Conservation (phyloP, 2,329 filamentous ascomycete species). For the Trichophyton benhamiae region DNA sequence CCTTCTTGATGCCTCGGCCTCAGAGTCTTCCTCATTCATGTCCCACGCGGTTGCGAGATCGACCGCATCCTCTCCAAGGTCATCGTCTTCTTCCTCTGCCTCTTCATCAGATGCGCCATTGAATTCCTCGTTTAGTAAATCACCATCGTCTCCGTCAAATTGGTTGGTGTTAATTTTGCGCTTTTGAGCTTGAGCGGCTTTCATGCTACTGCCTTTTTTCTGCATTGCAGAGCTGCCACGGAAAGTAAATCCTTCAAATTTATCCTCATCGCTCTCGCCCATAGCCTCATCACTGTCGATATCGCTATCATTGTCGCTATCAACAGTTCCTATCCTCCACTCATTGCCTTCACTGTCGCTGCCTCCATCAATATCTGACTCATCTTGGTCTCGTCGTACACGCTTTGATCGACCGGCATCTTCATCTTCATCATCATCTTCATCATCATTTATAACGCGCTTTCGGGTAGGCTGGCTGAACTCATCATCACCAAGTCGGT, state of each 20-base stretch:
- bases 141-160: conserved; percentile 28
- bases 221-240: conserved; percentile 42
- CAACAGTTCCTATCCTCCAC: conserved; percentile 64
- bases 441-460: conserved; percentile 19
- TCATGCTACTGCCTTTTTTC: conserved; percentile 22
- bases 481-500: conserved; percentile 47
- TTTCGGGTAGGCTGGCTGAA: conserved; percentile 33
- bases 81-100: conserved; percentile 46
- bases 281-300: conserved; percentile 72
- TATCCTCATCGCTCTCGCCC: conserved; percentile 76
- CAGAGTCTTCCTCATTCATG: conserved; percentile 40
- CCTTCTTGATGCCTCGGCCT: conserved; percentile 29
- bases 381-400: conserved; percentile 33
- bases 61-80: conserved; percentile 51
- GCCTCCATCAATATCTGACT: conserved; percentile 53
- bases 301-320: conserved; percentile 55
- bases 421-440: conserved; percentile 26
- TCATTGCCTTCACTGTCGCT: conserved; percentile 78
- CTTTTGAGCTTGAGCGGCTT: conserved; percentile 17
- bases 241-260: conserved; percentile 64
- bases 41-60: conserved; percentile 52
- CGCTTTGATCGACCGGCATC: conserved; percentile 30
- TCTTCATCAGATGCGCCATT: conserved; percentile 30
- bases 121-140: conserved; percentile 39
- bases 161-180: conserved; percentile 13